Conservation (phyloP, 306 rosid genomes). For the Rosa lucieae region DNA sequence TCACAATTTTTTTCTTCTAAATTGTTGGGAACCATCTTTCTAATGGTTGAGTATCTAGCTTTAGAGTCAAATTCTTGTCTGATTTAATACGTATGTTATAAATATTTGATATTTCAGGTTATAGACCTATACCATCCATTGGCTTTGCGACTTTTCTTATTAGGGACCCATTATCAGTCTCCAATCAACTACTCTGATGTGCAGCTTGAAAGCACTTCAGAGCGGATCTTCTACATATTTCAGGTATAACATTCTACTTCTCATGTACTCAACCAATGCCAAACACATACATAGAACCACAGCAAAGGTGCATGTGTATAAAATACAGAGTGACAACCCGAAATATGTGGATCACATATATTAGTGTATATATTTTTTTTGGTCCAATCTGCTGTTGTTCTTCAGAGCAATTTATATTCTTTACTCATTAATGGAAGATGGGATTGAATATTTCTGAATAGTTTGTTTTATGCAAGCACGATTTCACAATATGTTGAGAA, state of each 20-base stretch:
- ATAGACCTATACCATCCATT: slow-evolving; percentile 87
- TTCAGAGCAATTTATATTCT: not conserved
- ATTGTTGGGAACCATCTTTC: not conserved
- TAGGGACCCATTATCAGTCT: slow-evolving; percentile 93
- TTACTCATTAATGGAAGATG: slow-evolving; percentile 2
- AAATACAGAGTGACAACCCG: not conserved
- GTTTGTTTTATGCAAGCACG: slow-evolving; percentile 1
- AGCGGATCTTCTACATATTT: slow-evolving; percentile 77
- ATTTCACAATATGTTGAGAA: not conserved
- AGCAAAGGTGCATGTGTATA: not conserved
- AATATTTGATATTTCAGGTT: slow-evolving; percentile 54
- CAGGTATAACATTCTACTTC: slow-evolving; percentile 52
- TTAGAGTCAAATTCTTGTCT: not conserved
- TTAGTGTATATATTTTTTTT: not conserved
- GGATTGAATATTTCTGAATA: not conserved
- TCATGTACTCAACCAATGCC: not conserved
- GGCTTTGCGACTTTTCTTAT: slow-evolving; percentile 87
- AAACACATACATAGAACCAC: not conserved
- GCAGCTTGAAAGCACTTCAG: slow-evolving; percentile 94
- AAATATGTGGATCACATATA: not conserved
- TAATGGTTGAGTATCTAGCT: not conserved
- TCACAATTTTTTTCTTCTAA: not conserved
- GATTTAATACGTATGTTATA: slow-evolving; percentile 8
- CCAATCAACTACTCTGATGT: slow-evolving; percentile 79
- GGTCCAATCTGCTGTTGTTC: slow-evolving; percentile 1